These are phyloP conservation scores for Limnanthes douglasii DNA, from an alignment of 345 rosid genomes.

Conservation along the genomic window DNA sequence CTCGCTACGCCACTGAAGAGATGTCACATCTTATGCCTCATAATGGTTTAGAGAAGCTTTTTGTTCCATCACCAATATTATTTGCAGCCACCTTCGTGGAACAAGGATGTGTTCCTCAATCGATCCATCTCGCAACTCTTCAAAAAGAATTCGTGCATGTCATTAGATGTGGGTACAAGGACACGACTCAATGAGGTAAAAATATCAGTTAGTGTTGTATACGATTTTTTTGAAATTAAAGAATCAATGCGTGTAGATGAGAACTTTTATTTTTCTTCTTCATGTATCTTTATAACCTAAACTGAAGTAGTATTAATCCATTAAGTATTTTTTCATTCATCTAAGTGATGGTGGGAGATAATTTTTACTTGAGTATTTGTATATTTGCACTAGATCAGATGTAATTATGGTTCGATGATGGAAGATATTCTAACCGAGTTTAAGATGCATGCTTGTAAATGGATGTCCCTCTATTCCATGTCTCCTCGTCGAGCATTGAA, in stretches of 20 bases:
- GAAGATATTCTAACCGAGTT: conserved; percentile 99
- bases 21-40: conserved; percentile 96
- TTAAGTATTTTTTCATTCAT: conserved; percentile 5
- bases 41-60: conserved; percentile 93
- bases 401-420: conserved; percentile 98
- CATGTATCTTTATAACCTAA: conserved; percentile 2
- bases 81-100: conserved; percentile 98
- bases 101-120: conserved; percentile 90
- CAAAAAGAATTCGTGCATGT: conserved; percentile 96
- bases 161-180: conserved; percentile 98
- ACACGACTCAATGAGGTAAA: conserved; percentile 99
- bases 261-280: not conserved
- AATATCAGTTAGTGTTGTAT: conserved; percentile 33
- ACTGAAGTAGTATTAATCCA: too few relatives aligned
- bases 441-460: conserved; percentile 99
- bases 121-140: conserved; percentile 90
- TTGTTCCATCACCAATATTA: conserved; percentile 95
- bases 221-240: not conserved
- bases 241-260: conserved; percentile 5
- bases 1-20: too few relatives aligned
- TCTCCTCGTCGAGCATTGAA: conserved; percentile 98
- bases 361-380: not conserved
- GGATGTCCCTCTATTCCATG: conserved; percentile 95
- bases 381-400: conserved; percentile 57
- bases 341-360: not conserved